phyloP scores from a whole-genome alignment of 2,329 filamentous ascomycete genomes.

The Parasarocladium wereldwijsianum region DNA sequence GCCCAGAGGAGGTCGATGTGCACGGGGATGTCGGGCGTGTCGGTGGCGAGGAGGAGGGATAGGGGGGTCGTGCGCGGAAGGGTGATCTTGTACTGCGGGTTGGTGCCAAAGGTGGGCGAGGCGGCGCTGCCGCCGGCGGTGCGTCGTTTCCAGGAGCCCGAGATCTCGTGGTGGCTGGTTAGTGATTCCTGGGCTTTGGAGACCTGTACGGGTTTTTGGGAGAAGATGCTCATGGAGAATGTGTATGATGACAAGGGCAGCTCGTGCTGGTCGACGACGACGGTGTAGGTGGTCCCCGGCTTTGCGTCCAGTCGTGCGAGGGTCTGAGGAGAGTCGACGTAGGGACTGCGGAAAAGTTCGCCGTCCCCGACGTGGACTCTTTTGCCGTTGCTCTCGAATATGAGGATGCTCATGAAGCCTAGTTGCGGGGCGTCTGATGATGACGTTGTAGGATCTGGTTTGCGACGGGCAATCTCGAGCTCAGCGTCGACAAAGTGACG shows the following conservation, averaged over 20 bases:
- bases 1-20: constrained; percentile 79
- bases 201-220: constrained; percentile 46
- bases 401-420: constrained; percentile 78
- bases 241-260: constrained; percentile 59
- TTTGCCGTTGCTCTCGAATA: constrained; percentile 58
- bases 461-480: constrained; percentile 35
- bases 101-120: constrained; percentile 62
- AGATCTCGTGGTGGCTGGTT: constrained; percentile 38
- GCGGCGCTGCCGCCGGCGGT: constrained; percentile 77
- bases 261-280: constrained; percentile 66
- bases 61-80: constrained; percentile 44
- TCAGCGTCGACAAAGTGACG: constrained; percentile 69
- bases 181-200: constrained; percentile 46
- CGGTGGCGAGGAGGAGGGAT: constrained; percentile 59
- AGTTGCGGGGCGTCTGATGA: constrained; percentile 36
- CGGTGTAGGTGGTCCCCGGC: constrained; percentile 30
- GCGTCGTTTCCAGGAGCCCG: constrained; percentile 59
- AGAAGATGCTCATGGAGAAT: constrained; percentile 82
- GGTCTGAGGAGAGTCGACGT: constrained; percentile 86
- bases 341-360: constrained; percentile 61
- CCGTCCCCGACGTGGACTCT: constrained; percentile 62
- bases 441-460: constrained; percentile 20
- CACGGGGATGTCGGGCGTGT: constrained; percentile 52
- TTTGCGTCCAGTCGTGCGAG: constrained; percentile 50
- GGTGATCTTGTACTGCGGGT: constrained; percentile 69